phyloP scores from a whole-genome alignment of 2,329 filamentous ascomycete species.

The Fusarium phyllophilum region DNA sequence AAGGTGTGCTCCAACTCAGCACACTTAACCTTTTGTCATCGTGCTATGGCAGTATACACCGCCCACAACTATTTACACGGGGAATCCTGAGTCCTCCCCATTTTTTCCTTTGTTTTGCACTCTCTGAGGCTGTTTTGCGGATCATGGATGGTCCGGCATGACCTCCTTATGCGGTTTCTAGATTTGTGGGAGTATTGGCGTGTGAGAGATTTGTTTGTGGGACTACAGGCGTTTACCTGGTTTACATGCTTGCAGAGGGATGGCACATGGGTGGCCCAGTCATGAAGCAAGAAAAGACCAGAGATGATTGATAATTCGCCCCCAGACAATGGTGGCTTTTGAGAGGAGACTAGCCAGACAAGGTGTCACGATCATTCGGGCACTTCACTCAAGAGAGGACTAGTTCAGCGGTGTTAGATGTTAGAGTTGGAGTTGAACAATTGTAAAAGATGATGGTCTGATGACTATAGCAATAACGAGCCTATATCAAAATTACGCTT shows the following conservation, averaged over 20 bases:
- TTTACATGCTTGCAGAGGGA: slow-evolving; percentile 5
- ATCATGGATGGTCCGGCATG: slow-evolving; percentile 31
- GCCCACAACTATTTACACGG: not conserved
- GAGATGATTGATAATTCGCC: not conserved
- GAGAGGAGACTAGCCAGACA: slow-evolving; percentile 1
- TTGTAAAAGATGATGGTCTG: slow-evolving; percentile 32
- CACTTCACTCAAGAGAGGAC: not conserved
- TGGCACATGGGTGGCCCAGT: not conserved
- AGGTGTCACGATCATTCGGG: slow-evolving; percentile 10
- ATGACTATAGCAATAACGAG: slow-evolving; percentile 3
- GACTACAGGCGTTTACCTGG: slow-evolving; percentile 29
- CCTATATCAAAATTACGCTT: not conserved
- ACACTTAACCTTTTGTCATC: not conserved
- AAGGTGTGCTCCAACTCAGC: not conserved
- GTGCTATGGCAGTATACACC: not conserved
- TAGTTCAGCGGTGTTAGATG: slow-evolving; percentile 21
- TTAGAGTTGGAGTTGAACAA: slow-evolving; percentile 39
- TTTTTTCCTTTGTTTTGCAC: slow-evolving; percentile 22
- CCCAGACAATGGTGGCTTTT: not conserved
- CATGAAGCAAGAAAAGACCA: slow-evolving; percentile 21
- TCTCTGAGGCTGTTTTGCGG: slow-evolving; percentile 21
- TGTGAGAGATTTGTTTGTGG: slow-evolving; percentile 28
- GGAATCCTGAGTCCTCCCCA: slow-evolving; percentile 2
- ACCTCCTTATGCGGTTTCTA: slow-evolving; percentile 22
- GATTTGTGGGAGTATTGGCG: slow-evolving; percentile 40